Conservation (phyloP, 2,329 filamentous ascomycete species). For the Cytospora schulzeri region DNA sequence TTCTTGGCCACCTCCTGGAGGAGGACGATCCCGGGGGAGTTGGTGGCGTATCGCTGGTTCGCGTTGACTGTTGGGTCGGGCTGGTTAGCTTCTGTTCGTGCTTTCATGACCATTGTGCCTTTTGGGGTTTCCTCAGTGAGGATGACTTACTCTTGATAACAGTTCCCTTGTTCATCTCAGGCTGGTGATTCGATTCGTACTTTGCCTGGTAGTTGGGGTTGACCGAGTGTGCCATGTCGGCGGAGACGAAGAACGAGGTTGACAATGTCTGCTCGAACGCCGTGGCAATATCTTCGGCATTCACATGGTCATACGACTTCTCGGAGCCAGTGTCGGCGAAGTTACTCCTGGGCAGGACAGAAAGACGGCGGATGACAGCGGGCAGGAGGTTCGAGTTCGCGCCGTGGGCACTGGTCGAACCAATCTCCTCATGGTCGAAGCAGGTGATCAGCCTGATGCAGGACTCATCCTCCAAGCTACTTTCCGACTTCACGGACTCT, state of each 20-base stretch:
- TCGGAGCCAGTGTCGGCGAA: conserved; percentile 54
- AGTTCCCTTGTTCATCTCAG: conserved; percentile 93
- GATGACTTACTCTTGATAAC: conserved; percentile 70
- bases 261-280: conserved; percentile 92
- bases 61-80: conserved; percentile 67
- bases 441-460: conserved; percentile 89
- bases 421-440: conserved; percentile 98
- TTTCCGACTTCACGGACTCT: conserved; percentile 66
- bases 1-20: conserved; percentile 81
- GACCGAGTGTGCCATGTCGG: conserved; percentile 93
- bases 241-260: conserved; percentile 89
- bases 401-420: conserved; percentile 87
- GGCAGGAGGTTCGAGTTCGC: conserved; percentile 92
- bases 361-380: conserved; percentile 81
- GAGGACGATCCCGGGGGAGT: conserved; percentile 91
- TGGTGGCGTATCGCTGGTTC: conserved; percentile 95
- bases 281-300: conserved; percentile 65
- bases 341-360: conserved; percentile 69
- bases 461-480: conserved; percentile 71
- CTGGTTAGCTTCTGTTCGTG: not conserved
- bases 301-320: conserved; percentile 63
- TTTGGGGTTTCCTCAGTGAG: not conserved
- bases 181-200: conserved; percentile 88
- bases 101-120: no score
- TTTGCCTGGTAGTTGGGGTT: conserved; percentile 94